Conservation (phyloP, 192 early-diverging fungal species). For the Fimicolochytrium jonesii region DNA sequence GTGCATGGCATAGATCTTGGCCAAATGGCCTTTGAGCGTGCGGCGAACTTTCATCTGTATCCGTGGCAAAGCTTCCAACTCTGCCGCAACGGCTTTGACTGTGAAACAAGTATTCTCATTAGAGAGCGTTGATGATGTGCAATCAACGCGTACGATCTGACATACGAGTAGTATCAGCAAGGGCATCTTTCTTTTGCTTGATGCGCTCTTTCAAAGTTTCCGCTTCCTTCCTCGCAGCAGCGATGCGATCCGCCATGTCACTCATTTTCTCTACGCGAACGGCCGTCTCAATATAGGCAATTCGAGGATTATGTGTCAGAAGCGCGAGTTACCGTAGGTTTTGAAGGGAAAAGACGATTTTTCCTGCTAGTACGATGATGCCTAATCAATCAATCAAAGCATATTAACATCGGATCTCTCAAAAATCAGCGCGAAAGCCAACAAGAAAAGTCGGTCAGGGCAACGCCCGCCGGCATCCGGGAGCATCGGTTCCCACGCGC, state of each 20-base stretch:
- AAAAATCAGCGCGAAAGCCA: too few relatives aligned
- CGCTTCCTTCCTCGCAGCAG: slow-evolving; percentile 86
- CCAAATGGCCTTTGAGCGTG: slow-evolving; percentile 96
- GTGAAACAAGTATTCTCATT: neutral
- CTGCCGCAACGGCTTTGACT: slow-evolving; percentile 85
- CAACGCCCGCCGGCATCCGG: too few relatives aligned
- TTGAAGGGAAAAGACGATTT: too few relatives aligned
- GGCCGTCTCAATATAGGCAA: too few relatives aligned
- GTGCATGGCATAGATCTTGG: slow-evolving; percentile 99
- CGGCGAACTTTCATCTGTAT: slow-evolving; percentile 94
- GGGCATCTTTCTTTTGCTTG: slow-evolving; percentile 86
- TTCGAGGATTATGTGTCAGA: too few relatives aligned
- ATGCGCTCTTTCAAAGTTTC: slow-evolving; percentile 95
- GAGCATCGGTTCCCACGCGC: too few relatives aligned
- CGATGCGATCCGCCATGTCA: slow-evolving; percentile 88
- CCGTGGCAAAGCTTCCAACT: slow-evolving; percentile 82
- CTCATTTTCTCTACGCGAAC: too few relatives aligned
- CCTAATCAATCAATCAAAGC: too few relatives aligned
- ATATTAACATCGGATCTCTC: too few relatives aligned
- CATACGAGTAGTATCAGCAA: slow-evolving; percentile 93
- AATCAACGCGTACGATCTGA: neutral
- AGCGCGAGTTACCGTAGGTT: too few relatives aligned
- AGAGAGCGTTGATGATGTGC: slow-evolving; percentile 3
- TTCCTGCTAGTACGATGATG: too few relatives aligned
- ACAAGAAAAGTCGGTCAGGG: too few relatives aligned